Conservation (phyloP, 177 flowering plant species). For the Vitis hybrid region DNA sequence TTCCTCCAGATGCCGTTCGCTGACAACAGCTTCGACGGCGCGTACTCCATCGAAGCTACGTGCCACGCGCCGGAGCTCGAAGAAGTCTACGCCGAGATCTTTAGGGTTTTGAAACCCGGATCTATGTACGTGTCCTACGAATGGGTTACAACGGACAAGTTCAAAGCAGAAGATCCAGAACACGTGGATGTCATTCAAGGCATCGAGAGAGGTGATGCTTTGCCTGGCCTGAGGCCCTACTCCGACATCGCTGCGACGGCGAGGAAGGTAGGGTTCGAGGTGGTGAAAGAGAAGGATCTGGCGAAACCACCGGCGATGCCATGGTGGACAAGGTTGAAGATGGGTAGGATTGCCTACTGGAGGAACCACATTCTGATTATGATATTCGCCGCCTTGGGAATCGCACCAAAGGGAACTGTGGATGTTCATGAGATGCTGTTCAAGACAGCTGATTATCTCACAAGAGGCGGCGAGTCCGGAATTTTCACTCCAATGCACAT, state of each 20-base stretch:
- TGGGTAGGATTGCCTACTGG: constrained; percentile 93
- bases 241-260: constrained; percentile 63
- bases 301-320: constrained; percentile 76
- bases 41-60: constrained; percentile 89
- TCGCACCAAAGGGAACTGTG: constrained; percentile 89
- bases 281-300: constrained; percentile 76
- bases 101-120: constrained; percentile 81
- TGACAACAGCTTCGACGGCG: constrained; percentile 71
- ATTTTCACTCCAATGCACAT: constrained; percentile 85
- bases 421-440: constrained; percentile 95
- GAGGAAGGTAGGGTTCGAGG: constrained; percentile 80
- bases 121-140: constrained; percentile 79
- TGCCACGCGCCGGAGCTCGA: constrained; percentile 90
- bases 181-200: constrained; percentile 81
- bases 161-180: constrained; percentile 40
- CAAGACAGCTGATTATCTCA: constrained; percentile 69
- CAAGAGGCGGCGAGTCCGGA: constrained; percentile 72
- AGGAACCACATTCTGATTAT: constrained; percentile 68
- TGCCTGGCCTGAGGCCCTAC: constrained; percentile 76
- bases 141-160: constrained; percentile 84
- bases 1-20: constrained; percentile 78
- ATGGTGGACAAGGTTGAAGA: constrained; percentile 90
- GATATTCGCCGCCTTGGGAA: constrained; percentile 53
- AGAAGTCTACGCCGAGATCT: constrained; percentile 83
- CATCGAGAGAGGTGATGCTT: constrained; percentile 84